Evolutionary conservation across 179 eudicot genomes (phyloP), one percentile per base, ranked within the genome.

Genomic region (Spergularia azorica): DNA sequence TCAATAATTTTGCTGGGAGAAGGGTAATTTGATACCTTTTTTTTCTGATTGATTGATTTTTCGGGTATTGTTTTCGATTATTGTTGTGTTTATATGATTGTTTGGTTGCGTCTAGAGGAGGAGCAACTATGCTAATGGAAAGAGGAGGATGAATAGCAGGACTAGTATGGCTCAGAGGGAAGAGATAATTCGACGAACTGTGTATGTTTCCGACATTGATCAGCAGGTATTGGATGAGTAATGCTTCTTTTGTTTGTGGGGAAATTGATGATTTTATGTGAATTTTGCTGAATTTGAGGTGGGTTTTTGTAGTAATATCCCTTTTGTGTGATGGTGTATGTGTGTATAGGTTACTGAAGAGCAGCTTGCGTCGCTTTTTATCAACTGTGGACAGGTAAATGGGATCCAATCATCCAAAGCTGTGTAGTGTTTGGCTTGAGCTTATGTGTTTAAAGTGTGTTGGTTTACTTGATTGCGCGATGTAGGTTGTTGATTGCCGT

Each of bases 141-240:
- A 86, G 85, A 79, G 88, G 79, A 90, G 95, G 86, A 85, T 89
- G 88, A 91, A 89, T 67, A 85, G 73, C 76, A 87, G 99, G 9
- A 95, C 99, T 20, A 90, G 87, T 77, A 85, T 89, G 92, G 99
- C 99, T 16, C 99, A 93, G 77, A 77, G 94, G 77, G 99, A 95
- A 36, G 99, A 95, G 20, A 90, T 89, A 4, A 95, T 95, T 72
- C 85, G 91, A 82, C 88, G 97, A 85, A 95, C 98, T 20, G 95
- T 95, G 11, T 95, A 95, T 87, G 99, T 95, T 63, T 95, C 97
- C 56, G 99, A 95, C 77, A 95, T 95, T 83, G 99, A 95, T 89
- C 98, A 93, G 46, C 98, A 95, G 98, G 98, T 91, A 83, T 50
- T 12, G 12, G 7, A 57, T 2, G 32, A 1, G 62, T 70, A 26